Base-by-base conservation (phyloP, 2,329 filamentous ascomycete genomes). In the Microsporum canis region DNA sequence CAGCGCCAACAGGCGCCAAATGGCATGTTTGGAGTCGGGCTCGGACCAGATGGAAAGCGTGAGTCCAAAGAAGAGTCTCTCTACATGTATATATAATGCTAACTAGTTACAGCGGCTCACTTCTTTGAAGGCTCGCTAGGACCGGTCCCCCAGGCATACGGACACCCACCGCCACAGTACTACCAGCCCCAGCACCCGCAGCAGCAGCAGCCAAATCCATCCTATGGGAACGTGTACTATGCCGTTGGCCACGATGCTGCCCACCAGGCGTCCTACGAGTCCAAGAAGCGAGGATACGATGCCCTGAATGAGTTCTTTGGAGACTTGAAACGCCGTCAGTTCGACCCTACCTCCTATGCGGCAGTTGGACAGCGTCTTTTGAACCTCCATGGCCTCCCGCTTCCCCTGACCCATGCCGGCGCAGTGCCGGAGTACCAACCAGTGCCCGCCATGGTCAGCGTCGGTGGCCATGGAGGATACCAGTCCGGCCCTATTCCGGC, bases 251-350 rank as follows among this genome's bases (percentile, higher is more conserved):
- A 86, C 67, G 87, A 88, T 70, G 79, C 88, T 63, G 81, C 82
- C 65, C 86, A 87, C 70, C 80, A 84, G 53, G 76, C 74, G 27
- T 71, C 80, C 8, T 84, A 87, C 69, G 89, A 92, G 70, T 82
- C 84, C 66, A 85, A 88, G 70, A 94, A 92, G 78, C 89, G 91
- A 64, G 84, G 85, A n/a, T 89, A 87, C 67, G 91, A 96, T 70
- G 88, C 89, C 62, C 79, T 96, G 63, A 92, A 95, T 71, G 90
- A 96, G 72, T 96, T 97, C 78, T 95, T 97, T 67, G 89, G 88
- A 66, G 90, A 89, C 71, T 86, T 91, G 67, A 97, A 96, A 81
- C 89, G 91, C 69, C 88, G 91, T 70, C 86, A 91, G 68, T 88
- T 97, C 66, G 90, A 97, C 72, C 88, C 91, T 2, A 82, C 82